phyloP scores from a whole-genome alignment of 768 basidiomycete genomes.

The Podaxis mareebaensis region DNA sequence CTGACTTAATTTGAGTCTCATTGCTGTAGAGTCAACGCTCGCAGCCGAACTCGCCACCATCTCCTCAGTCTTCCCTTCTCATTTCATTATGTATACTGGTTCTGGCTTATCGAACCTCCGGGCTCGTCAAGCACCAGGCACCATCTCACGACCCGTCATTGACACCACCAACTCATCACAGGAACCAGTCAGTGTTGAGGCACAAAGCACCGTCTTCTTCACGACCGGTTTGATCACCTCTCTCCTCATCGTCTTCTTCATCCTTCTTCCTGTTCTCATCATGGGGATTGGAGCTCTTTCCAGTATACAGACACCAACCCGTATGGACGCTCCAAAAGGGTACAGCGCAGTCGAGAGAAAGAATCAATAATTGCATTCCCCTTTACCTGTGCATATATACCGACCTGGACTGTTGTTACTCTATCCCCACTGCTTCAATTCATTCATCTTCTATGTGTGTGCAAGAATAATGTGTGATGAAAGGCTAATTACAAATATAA shows the following conservation, averaged over 20 bases:
- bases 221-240: conserved; percentile 72
- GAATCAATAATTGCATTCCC: conserved; percentile 51
- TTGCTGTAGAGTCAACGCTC: conserved; percentile 41
- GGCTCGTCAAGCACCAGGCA: conserved; percentile 37
- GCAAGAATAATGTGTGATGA: not conserved
- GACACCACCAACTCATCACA: conserved; percentile 48
- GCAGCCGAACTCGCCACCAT: conserved; percentile 50
- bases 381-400: not conserved
- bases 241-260: conserved; percentile 64
- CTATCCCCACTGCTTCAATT: not conserved
- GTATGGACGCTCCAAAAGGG: conserved; percentile 63
- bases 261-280: conserved; percentile 66
- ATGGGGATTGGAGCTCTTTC: conserved; percentile 66
- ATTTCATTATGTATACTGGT: conserved; percentile 70
- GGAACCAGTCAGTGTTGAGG: not conserved
- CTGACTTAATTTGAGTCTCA: conserved; percentile 12
- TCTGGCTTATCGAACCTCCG: conserved; percentile 34
- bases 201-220: conserved; percentile 31
- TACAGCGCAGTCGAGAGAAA: conserved; percentile 75
- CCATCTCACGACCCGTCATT: conserved; percentile 5
- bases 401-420: not conserved
- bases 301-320: conserved; percentile 71
- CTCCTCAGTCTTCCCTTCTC: conserved; percentile 50
- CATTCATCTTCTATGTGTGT: not conserved
- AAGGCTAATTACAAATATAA: not conserved